Evolutionary conservation across 2,329 filamentous ascomycete species (phyloP), one percentile per base, ranked within the genome.

Genomic region (Microcyclospora pomicola): DNA sequence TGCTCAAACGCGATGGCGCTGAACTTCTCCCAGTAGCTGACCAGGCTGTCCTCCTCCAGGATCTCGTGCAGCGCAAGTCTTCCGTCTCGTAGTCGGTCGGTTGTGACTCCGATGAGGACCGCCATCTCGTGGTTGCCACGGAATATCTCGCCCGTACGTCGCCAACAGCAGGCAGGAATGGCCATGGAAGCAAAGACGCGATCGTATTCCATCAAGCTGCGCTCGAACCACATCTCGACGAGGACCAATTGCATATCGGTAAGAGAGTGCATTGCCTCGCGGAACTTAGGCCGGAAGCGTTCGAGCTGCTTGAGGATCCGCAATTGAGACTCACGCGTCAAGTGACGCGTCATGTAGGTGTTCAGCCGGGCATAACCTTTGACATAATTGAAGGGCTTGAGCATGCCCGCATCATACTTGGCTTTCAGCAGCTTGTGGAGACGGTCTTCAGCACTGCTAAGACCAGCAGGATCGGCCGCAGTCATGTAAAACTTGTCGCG

Each of bases 171-270:
- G 11, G 91, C 91, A 0, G 91, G 91, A 44, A 98, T 88, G 2
- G 91, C 91, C 91, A 98, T 98, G 59, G 86, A 93, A 2, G 91
- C 91, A 65, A 98, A 98, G 1, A 98, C 87, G 27, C 91, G 84
- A 55, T 98, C 91, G 53, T 96, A 96, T 57, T 96, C 91, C 82
- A 96, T 91, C 49, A 98, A 65, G 46, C 83, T 91, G 53, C 82
- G 77, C 61, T 98, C 91, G 55, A 98, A 96, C 88, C 91, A 96
- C 85, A 96, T 95, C 63, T 98, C 91, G 9, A 96, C 88, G 42
- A 87, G 77, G 19, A 96, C 80, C 16, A 98, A 74, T 60, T 98
- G 85, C 58, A 95, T 82, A 60, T 98, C 91, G 2, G 84, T 95
- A 55, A 96, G 67, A 27, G 72, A 79, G 48, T 96, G 86, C 58